These are phyloP conservation scores for Trichoderma gamsii DNA, from an alignment of 495 filamentous ascomycete species.

Conservation along the genomic window DNA sequence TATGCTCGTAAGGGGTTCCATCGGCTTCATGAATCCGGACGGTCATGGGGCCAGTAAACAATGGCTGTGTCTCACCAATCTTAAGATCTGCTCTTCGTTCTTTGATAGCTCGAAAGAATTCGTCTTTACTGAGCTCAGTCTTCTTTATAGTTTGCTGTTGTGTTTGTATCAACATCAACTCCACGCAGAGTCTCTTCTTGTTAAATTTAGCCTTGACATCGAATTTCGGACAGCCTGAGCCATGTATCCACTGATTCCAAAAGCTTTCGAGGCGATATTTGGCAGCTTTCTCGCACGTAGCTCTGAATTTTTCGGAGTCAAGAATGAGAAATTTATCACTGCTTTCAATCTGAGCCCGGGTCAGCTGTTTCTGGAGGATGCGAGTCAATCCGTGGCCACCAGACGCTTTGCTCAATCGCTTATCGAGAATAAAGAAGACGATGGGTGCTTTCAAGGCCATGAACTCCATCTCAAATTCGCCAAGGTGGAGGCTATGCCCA, in stretches of 20 bases:
- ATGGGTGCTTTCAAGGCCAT: slow-evolving; percentile 86
- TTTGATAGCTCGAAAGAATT: slow-evolving; percentile 76
- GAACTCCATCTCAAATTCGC: slow-evolving; percentile 77
- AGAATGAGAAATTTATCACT: slow-evolving; percentile 66
- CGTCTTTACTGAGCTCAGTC: slow-evolving; percentile 49
- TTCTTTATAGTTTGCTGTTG: slow-evolving; percentile 44
- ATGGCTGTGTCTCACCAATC: slow-evolving; percentile 60
- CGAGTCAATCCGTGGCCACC: slow-evolving; percentile 76
- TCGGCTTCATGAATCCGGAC: slow-evolving; percentile 98
- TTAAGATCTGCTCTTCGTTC: slow-evolving; percentile 68
- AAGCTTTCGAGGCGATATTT: slow-evolving; percentile 79
- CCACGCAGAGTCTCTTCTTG: slow-evolving; percentile 93
- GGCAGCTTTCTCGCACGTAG: slow-evolving; percentile 76
- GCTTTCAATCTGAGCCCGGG: slow-evolving; percentile 68
- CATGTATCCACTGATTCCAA: slow-evolving; percentile 88
- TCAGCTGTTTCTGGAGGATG: slow-evolving; percentile 74
- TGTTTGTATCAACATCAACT: slow-evolving; percentile 81
- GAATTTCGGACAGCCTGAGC: slow-evolving; percentile 82
- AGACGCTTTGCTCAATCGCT: slow-evolving; percentile 77
- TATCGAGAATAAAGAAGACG: slow-evolving; percentile 89
- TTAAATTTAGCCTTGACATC: slow-evolving; percentile 84
- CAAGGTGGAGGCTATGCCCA: slow-evolving; percentile 70
- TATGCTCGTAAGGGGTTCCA: slow-evolving; percentile 97
- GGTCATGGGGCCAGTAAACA: slow-evolving; percentile 94
- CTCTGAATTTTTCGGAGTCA: slow-evolving; percentile 66